Percentiles rank a stretch among this genome's conserved stretches.
These are phyloP conservation scores for Neurospora sp. DNA, from an alignment of 2,329 filamentous ascomycete genomes.

Conservation along the genomic window DNA sequence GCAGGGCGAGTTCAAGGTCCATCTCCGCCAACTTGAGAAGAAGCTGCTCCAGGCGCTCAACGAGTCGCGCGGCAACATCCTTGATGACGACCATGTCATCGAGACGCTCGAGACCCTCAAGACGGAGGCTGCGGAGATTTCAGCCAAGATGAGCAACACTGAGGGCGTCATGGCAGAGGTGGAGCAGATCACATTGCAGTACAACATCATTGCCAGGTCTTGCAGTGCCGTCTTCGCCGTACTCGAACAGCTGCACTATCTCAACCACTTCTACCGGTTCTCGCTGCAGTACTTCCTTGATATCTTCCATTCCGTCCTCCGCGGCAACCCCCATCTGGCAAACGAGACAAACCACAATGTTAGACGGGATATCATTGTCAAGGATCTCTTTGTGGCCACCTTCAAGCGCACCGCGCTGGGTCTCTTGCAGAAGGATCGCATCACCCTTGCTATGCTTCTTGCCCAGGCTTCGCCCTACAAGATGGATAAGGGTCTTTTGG, in stretches of 20 bases:
- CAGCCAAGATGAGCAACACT: slow-evolving; percentile 89
- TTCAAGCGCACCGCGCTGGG: slow-evolving; percentile 92
- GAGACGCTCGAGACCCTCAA: slow-evolving; percentile 96
- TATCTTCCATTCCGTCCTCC: slow-evolving; percentile 90
- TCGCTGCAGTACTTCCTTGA: slow-evolving; percentile 96
- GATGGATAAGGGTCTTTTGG: slow-evolving; percentile 86
- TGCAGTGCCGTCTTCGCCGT: slow-evolving; percentile 98
- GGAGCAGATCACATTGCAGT: slow-evolving; percentile 88
- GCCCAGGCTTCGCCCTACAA: slow-evolving; percentile 92
- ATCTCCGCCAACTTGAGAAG: slow-evolving; percentile 91
- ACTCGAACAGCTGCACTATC: slow-evolving; percentile 90
- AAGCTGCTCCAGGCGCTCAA: slow-evolving; percentile 89
- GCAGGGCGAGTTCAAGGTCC: slow-evolving; percentile 98
- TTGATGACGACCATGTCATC: slow-evolving; percentile 97
- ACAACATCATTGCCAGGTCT: slow-evolving; percentile 83
- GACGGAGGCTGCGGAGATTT: slow-evolving; percentile 94
- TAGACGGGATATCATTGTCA: slow-evolving; percentile 82
- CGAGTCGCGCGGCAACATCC: slow-evolving; percentile 92
- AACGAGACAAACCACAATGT: slow-evolving; percentile 64
- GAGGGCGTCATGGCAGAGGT: slow-evolving; percentile 98
- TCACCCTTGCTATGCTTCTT: slow-evolving; percentile 89
- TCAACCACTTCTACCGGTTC: slow-evolving; percentile 99
- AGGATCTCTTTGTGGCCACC: slow-evolving; percentile 80
- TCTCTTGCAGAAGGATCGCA: slow-evolving; percentile 83
- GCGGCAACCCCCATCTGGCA: slow-evolving; percentile 64